phyloP scores from a whole-genome alignment of 169 alveolate genomes.

The Cryptosporidium bovis region DNA sequence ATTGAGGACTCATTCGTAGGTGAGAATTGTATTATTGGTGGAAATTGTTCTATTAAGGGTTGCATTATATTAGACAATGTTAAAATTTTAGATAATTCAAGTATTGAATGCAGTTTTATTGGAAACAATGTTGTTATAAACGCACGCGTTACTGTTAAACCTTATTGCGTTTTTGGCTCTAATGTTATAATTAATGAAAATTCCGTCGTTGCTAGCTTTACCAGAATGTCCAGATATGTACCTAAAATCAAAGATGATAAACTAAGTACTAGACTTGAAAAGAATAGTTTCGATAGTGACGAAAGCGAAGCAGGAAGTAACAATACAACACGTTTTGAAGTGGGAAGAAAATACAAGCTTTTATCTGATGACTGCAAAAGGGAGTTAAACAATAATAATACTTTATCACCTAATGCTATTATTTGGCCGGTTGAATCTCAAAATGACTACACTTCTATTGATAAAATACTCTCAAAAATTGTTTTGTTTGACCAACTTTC shows the following conservation, averaged over 20 bases:
- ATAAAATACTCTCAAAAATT: slow-evolving; percentile 17
- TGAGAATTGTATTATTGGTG: slow-evolving; percentile 46
- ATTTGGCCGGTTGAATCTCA: slow-evolving; percentile 24
- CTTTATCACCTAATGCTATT: slow-evolving; percentile 2
- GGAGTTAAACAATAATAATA: too few species aligned
- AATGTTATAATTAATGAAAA: slow-evolving; percentile 3
- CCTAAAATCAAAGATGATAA: neutral
- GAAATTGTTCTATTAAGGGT: slow-evolving; percentile 35
- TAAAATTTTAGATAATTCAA: slow-evolving; percentile 10
- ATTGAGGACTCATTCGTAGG: slow-evolving; percentile 46
- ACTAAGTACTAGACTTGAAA: neutral
- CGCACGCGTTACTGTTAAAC: neutral
- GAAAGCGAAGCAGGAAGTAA: neutral
- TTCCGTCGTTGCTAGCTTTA: slow-evolving; percentile 37
- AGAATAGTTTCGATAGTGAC: neutral
- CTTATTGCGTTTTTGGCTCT: slow-evolving; percentile 56
- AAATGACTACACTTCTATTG: slow-evolving; percentile 1
- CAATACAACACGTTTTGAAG: neutral
- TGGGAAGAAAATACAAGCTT: neutral
- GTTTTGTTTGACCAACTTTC: slow-evolving; percentile 9
- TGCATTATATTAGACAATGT: slow-evolving; percentile 21
- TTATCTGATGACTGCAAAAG: neutral
- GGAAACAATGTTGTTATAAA: slow-evolving; percentile 20
- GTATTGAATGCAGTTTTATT: slow-evolving; percentile 43
- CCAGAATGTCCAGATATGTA: slow-evolving; percentile 27